These are phyloP conservation scores for Phytophthora tubulina DNA, from an alignment of 352 stramenopile genomes.

Conservation along the genomic window DNA sequence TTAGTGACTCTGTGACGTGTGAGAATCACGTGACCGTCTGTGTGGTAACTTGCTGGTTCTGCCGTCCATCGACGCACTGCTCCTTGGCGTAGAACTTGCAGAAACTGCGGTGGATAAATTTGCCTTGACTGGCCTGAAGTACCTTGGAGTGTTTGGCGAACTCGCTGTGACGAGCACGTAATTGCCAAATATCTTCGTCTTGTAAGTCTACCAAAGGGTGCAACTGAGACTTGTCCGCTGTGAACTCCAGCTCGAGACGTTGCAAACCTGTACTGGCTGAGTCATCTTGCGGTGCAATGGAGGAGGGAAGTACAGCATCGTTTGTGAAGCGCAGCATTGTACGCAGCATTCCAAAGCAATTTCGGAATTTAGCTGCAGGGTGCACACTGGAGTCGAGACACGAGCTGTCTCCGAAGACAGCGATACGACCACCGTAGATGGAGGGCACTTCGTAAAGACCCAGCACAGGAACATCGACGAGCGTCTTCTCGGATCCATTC, in stretches of 20 bases:
- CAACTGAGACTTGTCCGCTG: conserved; percentile 26
- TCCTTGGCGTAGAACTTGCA: conserved; percentile 74
- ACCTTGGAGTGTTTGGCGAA: conserved; percentile 75
- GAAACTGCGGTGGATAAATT: conserved; percentile 58
- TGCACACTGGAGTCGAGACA: conserved; percentile 78
- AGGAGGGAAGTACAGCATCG: conserved; percentile 42
- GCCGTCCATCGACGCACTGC: conserved; percentile 55
- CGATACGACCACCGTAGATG: conserved; percentile 69
- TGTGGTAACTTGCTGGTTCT: conserved; percentile 43
- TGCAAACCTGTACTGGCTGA: conserved; percentile 32
- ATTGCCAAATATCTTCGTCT: conserved; percentile 35
- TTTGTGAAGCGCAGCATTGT: conserved; percentile 70
- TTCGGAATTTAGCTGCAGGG: conserved; percentile 43
- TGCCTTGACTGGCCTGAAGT: conserved; percentile 50
- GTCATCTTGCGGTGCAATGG: conserved; percentile 17
- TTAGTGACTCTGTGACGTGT: conserved; percentile 42
- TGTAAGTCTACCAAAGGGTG: conserved; percentile 21
- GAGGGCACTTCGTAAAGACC: conserved; percentile 76
- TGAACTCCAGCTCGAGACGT: conserved; percentile 51
- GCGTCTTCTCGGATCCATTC: conserved; percentile 52
- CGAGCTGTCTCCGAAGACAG: conserved; percentile 79
- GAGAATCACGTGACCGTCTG: conserved; percentile 41
- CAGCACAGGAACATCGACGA: conserved; percentile 61
- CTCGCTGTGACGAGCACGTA: conserved; percentile 23
- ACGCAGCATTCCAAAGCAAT: conserved; percentile 76